Base-by-base conservation (phyloP, 1,284 basidiomycete species). In the Omphalotus olearius region DNA sequence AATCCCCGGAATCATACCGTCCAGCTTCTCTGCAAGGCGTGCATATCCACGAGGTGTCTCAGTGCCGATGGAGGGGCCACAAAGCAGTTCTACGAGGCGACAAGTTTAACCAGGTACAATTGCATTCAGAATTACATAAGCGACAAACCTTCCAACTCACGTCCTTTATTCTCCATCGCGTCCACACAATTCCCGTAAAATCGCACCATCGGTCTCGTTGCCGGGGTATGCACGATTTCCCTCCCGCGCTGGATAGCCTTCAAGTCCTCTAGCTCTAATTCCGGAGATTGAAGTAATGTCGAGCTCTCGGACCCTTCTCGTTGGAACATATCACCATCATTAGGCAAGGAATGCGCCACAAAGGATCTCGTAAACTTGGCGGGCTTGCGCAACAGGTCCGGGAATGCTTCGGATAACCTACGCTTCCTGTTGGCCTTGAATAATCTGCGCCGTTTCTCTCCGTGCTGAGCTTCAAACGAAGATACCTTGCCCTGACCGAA, bases 1-100 rank as follows among this genome's bases (percentile, higher is more conserved):
- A 20, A 76, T 71, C 2, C 77, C 78, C 45, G 78, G 77, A 23
- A 79, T 62, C 44, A 72, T 51, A 41, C 17, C 38, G 43, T 74
- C 74, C 14, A 81, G 62, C 33, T 60, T 63, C 16, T 67, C 57
- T 13, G 76, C 61, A 26, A 79, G 60, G 7, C 52, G 48, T 4
- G 56, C 59, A 40, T 74, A 60, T 17, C 70, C 67, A 26, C 66
- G 63, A 14, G 74, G 71, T 1, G 72, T 69, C 58, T 76, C 73
- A 0, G 72, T 66, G 26, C 74, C 73, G 43, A 73, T 66, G 14
- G 64, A 62, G n/a, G 66, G 67, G 6, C 73, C 73, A 50, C 70
- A 72, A 2, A 74, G 61, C 48, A 68, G 65, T 51, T 71, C 73
- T 75, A 47, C 42, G 38, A 13, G 44, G 39, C 28, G 43, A 50